A percentile compares a stretch with the other conserved stretches of the same genome.
phyloP scores from a whole-genome alignment of 169 alveolate species.

The Cryptosporidium canis region DNA sequence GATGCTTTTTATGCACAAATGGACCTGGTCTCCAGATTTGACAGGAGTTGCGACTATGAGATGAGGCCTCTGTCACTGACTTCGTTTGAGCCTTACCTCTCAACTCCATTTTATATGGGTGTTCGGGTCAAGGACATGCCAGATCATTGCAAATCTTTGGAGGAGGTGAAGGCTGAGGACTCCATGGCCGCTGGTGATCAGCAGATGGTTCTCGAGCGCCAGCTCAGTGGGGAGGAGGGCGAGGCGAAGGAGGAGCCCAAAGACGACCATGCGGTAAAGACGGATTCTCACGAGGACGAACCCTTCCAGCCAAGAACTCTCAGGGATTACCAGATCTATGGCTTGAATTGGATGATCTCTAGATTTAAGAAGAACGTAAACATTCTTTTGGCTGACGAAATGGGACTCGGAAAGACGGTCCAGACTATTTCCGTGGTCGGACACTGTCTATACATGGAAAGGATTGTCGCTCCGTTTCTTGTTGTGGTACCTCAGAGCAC shows the following conservation, averaged over 20 bases:
- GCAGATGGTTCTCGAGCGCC: not conserved
- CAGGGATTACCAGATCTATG: conserved; percentile 94
- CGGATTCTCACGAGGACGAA: not conserved
- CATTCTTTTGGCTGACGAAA: conserved; percentile 94
- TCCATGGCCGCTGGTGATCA: not conserved
- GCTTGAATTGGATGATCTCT: conserved; percentile 95
- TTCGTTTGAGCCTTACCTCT: conserved; percentile 87
- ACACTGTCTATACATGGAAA: conserved; percentile 85
- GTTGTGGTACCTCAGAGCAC: conserved; percentile 96
- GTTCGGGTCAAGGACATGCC: conserved; percentile 1
- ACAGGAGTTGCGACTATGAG: conserved; percentile 79
- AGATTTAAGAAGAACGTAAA: conserved; percentile 93
- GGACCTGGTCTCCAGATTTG: conserved; percentile 74
- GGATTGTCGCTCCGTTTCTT: conserved; percentile 89
- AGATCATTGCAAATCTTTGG: not conserved
- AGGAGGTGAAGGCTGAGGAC: conserved; percentile 55
- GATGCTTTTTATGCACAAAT: conserved; percentile 83
- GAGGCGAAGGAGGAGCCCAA: not conserved
- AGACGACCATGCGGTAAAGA: not conserved
- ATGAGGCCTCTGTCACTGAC: conserved; percentile 84
- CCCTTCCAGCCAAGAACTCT: conserved; percentile 77
- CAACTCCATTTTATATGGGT: conserved; percentile 86
- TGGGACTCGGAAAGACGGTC: conserved; percentile 96
- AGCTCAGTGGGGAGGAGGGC: not conserved
- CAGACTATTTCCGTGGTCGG: conserved; percentile 94